Percentiles rank a stretch among this genome's conserved stretches.
Evolutionary conservation across 345 rosid genomes (phyloP).

Genomic region (Citrus cavaleriei): DNA sequence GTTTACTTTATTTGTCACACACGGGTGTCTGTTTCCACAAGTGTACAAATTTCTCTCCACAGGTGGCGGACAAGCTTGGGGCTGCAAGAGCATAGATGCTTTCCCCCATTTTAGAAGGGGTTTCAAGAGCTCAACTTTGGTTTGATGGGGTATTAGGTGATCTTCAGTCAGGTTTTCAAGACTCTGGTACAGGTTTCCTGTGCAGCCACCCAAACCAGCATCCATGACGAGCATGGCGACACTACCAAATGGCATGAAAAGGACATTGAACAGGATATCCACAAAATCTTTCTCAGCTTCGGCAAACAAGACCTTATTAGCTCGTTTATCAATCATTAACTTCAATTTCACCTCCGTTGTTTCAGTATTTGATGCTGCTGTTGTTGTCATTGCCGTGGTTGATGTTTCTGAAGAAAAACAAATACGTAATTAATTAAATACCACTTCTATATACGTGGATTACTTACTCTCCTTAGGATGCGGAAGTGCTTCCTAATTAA

Average conservation of each 20-base stretch:
- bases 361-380: too few relatives aligned
- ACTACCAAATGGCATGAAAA: constrained; percentile 18
- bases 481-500: too few relatives aligned
- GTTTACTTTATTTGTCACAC: not conserved
- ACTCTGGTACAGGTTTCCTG: not conserved
- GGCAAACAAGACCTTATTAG: constrained; percentile 4
- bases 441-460: too few relatives aligned
- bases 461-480: too few relatives aligned
- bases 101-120: not conserved
- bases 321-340: not conserved
- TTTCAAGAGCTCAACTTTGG: constrained; percentile 1
- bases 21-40: not conserved
- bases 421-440: too few relatives aligned
- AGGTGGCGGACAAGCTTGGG: not conserved
- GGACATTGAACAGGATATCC: constrained; percentile 17
- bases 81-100: not conserved
- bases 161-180: not conserved
- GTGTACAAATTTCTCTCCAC: not conserved
- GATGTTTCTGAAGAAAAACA: too few relatives aligned
- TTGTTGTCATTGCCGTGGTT: too few relatives aligned
- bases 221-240: not conserved
- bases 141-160: not conserved
- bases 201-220: constrained; percentile 10
- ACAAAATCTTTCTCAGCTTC: constrained; percentile 17
- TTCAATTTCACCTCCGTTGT: too few relatives aligned